These are phyloP conservation scores for Peronospora destructor DNA, from an alignment of 352 stramenopile species.

Conservation along the genomic window DNA sequence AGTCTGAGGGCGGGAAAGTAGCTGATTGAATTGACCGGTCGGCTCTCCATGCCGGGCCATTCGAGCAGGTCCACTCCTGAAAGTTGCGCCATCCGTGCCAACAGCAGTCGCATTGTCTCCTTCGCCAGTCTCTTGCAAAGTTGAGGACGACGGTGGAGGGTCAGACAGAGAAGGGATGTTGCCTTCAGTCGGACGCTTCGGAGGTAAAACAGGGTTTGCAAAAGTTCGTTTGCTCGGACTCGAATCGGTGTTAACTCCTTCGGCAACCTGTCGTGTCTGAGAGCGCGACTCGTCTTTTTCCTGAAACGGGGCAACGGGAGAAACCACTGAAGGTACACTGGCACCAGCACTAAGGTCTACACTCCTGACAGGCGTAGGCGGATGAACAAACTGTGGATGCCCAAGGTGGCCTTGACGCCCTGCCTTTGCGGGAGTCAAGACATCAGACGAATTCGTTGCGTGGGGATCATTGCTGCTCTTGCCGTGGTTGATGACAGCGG, in stretches of 20 bases:
- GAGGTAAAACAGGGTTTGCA: conserved; percentile 2
- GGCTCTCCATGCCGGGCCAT: conserved; percentile 6
- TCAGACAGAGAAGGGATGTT: conserved; percentile 6
- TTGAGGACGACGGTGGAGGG: conserved; percentile 7
- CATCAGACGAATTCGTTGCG: conserved; percentile 3
- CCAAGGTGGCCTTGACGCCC: conserved; percentile 21
- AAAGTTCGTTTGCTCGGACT: background rate
- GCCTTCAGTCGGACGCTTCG: conserved; percentile 5
- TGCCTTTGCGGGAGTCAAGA: conserved; percentile 11
- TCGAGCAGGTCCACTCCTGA: conserved; percentile 5
- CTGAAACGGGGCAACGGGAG: background rate
- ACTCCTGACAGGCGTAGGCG: conserved; percentile 12
- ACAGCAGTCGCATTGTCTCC: background rate
- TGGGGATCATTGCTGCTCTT: conserved; percentile 4
- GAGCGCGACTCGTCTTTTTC: background rate
- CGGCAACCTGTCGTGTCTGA: conserved; percentile 5
- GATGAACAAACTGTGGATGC: conserved; percentile 32
- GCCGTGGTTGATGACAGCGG: background rate
- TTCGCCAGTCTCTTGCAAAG: conserved; percentile 5
- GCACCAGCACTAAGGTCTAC: conserved; percentile 7
- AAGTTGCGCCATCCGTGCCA: conserved; percentile 3
- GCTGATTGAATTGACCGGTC: background rate
- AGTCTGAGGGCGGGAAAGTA: conserved; percentile 1
- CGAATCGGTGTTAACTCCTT: background rate
- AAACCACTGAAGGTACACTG: background rate